Base-by-base conservation (phyloP, 495 filamentous ascomycete species). In the Daldinia caldariorum region DNA sequence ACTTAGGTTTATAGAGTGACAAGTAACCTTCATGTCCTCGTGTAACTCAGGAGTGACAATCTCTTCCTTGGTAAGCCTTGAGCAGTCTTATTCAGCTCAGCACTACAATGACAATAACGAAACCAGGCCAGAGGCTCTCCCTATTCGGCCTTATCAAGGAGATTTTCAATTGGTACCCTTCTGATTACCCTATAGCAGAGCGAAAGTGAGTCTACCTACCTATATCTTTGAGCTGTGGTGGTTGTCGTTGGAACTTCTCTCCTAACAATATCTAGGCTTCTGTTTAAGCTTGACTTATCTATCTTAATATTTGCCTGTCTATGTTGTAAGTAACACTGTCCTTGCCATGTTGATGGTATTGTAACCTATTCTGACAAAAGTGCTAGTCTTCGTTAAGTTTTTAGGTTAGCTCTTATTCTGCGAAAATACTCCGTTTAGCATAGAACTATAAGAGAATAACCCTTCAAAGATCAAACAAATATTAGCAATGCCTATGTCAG, bases 141-240 rank as follows among this genome's bases (percentile, higher is more conserved):
- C 62, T 76, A 16, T 61, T 66, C 0, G 77, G 78, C 9, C 61
- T 82, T 7, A 54, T 83, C 39, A 84, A 84, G 32, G 82, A 84
- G 66, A 69, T 84, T 0, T 83, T 84, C 67, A 84, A 82, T 61
- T 84, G 81, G 82, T 84, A 84, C 69, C 81, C 82, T 0, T 79
- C 80, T 16, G 20, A 61, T 0, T 83, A 83, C 74, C 79, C 81
- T 3, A 55, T 69, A 0, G 78, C 81, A 34, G 82, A 84, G 54
- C 73, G 81, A 59, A 83, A 76, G 80, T 81, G 14, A 76, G 75
- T 58, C 77, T 78, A 32, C 56, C 79, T 4, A 66, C 56, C 79
- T 4, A 66, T 59, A 43, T 31, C 20, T 26, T 26, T 26, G 3
- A 13, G 9, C 38, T 43, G 13, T n/a, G 7, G 16, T n/a, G 31